Base-by-base conservation (phyloP, 371 early-diverging fungal species). In the Syncephalis fuscata region DNA sequence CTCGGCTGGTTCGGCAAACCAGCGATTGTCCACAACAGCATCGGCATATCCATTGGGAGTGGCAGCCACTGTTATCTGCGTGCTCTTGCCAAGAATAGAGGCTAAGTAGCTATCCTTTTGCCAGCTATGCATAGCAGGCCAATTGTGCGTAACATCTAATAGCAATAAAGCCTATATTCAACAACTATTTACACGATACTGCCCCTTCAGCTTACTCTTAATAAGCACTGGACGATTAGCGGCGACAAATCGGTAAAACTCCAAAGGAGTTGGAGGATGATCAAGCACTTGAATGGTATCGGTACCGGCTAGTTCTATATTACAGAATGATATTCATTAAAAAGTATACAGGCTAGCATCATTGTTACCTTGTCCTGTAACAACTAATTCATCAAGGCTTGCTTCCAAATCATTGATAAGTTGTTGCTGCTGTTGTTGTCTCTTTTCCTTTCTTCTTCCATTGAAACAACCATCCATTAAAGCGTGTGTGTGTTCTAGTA, bases 1-100 rank as follows among this genome's bases (percentile, higher is more conserved):
- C 55, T 83, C 80, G 50, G 71, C 63, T 0, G 86, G 86, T 62
- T 74, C 67, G 2, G 65, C 75, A 65, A 82, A 85, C 48, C 73
- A 79, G 41, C 66, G 60, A 48, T 71, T 73, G 19, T 66, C 64
- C 0, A 73, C 67, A 1, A 78, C 71, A 3, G 80, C 78, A 57
- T 82, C 83, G 3, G 80, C 79, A 55, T 71, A 71, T 1, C 80
- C 72, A 45, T 46, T 55, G 0, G 57, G 53, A 48, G 56, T 69
- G 60, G 75, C 60, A 20, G 82, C 74, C 0, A 82, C 80, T 1
- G 80, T 80, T 8, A 85, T 67, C 10, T 48, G 48, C 32, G 32
- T 32, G 2, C 58, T 51, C 2, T 66, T 59, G 15, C 67, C 70
- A 49, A 80, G 54, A 11, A 50, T 60, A 2, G 55, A 42, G 4